Evolutionary conservation across 2,329 filamentous ascomycete species (phyloP).

Genomic region (Ophiosphaerella korrae): DNA sequence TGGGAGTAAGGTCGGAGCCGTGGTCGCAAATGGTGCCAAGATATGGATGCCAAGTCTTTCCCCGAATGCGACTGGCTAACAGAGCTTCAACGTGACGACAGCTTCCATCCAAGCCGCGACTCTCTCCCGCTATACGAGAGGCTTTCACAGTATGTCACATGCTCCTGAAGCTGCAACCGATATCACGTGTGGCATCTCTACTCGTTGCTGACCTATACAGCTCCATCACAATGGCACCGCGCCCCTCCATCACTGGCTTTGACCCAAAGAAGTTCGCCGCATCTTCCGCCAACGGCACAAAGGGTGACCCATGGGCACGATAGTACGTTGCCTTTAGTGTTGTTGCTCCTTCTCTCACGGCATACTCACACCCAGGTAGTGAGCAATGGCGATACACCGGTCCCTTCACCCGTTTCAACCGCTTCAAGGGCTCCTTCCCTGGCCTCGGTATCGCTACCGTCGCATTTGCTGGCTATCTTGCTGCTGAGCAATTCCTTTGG

Average conservation of each 20-base stretch:
- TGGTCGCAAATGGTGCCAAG: not conserved
- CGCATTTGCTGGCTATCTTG: conserved; percentile 87
- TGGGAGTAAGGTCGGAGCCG: too few species aligned
- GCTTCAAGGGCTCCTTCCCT: conserved; percentile 84
- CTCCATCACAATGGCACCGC: conserved; percentile 56
- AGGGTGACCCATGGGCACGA: conserved; percentile 67
- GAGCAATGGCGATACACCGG: conserved; percentile 95
- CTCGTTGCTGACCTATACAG: conserved; percentile 22
- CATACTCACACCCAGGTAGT: conserved; percentile 56
- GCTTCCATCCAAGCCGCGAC: conserved; percentile 23
- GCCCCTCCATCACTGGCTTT: conserved; percentile 88
- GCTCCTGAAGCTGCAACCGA: conserved; percentile 5
- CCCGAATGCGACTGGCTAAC: conserved; percentile 14
- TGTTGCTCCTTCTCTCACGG: not conserved
- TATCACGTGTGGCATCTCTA: not conserved
- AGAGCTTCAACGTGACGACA: conserved; percentile 26
- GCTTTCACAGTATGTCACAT: conserved; percentile 30
- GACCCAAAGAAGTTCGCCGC: conserved; percentile 80
- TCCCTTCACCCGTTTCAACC: conserved; percentile 84
- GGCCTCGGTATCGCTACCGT: conserved; percentile 91
- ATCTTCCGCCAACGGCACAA: conserved; percentile 64
- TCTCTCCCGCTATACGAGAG: conserved; percentile 25
- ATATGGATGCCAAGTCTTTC: conserved; percentile 13
- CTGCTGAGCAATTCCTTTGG: conserved; percentile 86
- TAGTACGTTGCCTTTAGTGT: conserved; percentile 54